Base-by-base conservation (phyloP, 345 rosid genomes). In the Populus ilicifolia region DNA sequence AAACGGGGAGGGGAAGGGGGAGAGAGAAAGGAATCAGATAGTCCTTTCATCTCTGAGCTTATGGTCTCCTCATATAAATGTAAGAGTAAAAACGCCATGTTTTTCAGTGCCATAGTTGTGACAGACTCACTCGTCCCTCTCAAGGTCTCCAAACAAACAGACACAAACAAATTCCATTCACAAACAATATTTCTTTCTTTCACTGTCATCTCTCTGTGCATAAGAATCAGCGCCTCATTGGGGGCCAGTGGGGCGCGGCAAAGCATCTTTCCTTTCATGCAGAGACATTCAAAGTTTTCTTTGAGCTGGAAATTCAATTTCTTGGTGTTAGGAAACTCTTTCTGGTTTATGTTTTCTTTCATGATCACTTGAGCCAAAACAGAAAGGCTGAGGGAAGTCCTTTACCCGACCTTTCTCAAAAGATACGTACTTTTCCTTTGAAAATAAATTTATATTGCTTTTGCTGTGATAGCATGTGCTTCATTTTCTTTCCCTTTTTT, bases 31-130 rank as follows among this genome's bases (percentile, higher is more conserved):
- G 77, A 73, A 41, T 72, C 61, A 38, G 78, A 46, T 17, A 29
- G 70, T 35, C 72, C 81, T 74, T 81, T 77, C 64, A 33, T 38
- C 67, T 68, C 48, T 41, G 83, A 27, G 48, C 23, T 64, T 13
- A 14, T 62, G 75, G 79, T 38, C 72, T 35, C 48, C 52, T 52
- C 80, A 79, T 20, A 75, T 81, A 70, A 84, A 81, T 86, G 77
- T 73, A 76, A 80, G 71, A 27, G 72, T 20, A 46, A 78, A 75
- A 80, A 71, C 75, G 44, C 83, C 93, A 89, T 91, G 88, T 81
- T 87, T 91, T 91, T 91, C 93, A 89, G 95, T 91, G 95, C 95
- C 88, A 79, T 59, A 71, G 78, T 80, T 84, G 87, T 73, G 85
- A 68, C 78, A 36, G 81, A 73, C 68, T 75, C 82, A 79, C 59